Conservation (phyloP, 768 basidiomycete species). For the Lactarius deliciosus region DNA sequence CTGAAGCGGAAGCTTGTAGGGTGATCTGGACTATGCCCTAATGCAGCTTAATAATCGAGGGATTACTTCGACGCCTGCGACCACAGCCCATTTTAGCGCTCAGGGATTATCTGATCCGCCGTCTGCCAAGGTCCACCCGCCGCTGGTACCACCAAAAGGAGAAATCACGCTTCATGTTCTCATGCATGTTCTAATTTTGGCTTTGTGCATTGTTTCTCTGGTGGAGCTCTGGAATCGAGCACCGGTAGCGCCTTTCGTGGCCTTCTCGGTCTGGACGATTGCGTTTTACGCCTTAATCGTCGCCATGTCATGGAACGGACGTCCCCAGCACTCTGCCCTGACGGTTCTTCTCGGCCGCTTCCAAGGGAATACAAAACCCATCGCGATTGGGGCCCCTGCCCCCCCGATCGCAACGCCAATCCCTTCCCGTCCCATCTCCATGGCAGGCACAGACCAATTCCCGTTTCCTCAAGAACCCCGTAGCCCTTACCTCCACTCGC, state of each 20-base stretch:
- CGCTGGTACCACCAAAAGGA: conserved; percentile 41
- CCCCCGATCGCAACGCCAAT: conserved; percentile 38
- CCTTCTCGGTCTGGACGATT: conserved; percentile 63
- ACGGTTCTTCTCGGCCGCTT: conserved; percentile 49
- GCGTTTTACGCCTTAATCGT: conserved; percentile 58
- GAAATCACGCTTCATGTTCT: conserved; percentile 48
- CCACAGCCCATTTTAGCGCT: conserved; percentile 49
- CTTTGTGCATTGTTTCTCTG: conserved; percentile 56
- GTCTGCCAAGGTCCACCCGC: conserved; percentile 31
- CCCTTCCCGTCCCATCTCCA: conserved; percentile 43
- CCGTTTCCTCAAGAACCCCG: conserved; percentile 45
- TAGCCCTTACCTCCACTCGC: conserved; percentile 70
- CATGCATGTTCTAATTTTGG: conserved; percentile 59
- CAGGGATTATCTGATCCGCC: conserved; percentile 36
- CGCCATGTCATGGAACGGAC: conserved; percentile 55
- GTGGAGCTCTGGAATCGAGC: conserved; percentile 59
- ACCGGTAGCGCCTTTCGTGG: conserved; percentile 53
- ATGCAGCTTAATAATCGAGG: conserved; percentile 52
- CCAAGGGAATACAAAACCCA: conserved; percentile 36
- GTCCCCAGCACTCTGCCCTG: conserved; percentile 57
- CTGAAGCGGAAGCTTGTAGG: conserved; percentile 42
- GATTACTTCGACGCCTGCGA: conserved; percentile 50
- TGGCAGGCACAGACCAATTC: conserved; percentile 42
- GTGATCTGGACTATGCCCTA: conserved; percentile 70
- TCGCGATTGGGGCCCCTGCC: conserved; percentile 21